phyloP scores from a whole-genome alignment of 108 stramenopile species.

The Mayamaea pseudoterrestris region DNA sequence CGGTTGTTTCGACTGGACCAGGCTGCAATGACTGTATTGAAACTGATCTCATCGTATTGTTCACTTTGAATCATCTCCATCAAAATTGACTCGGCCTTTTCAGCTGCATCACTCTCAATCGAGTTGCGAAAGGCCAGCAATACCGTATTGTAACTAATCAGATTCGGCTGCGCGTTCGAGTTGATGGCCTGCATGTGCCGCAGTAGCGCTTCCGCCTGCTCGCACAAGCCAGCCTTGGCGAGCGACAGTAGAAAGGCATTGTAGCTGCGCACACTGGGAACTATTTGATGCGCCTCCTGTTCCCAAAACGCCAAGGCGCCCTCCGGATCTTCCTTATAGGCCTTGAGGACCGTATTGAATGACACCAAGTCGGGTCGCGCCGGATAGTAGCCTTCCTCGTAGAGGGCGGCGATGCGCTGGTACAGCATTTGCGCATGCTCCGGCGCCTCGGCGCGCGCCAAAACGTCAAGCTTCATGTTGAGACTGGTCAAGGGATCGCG shows the following conservation, averaged over 20 bases:
- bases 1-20: constrained; percentile 22
- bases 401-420: constrained; percentile 43
- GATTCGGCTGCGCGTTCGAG: constrained; percentile 22
- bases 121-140: constrained; percentile 25
- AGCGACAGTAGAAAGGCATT: constrained; percentile 53
- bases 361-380: constrained; percentile 40
- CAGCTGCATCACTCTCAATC: constrained; percentile 3
- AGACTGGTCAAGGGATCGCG: constrained; percentile 48
- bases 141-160: constrained; percentile 58
- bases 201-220: constrained; percentile 15
- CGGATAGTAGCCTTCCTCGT: constrained; percentile 62
- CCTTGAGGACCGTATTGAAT: constrained; percentile 62
- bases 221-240: constrained; percentile 22
- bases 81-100: constrained; percentile 21
- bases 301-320: constrained; percentile 9
- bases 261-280: constrained; percentile 4
- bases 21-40: constrained; percentile 58
- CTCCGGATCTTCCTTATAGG: constrained; percentile 26
- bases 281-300: not conserved
- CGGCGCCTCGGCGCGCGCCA: constrained; percentile 48
- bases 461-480: constrained; percentile 57
- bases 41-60: constrained; percentile 49
- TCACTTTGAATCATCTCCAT: constrained; percentile 17
- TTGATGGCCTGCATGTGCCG: constrained; percentile 19
- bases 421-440: constrained; percentile 52